Percentiles rank a stretch among this genome's conserved stretches.
These are phyloP conservation scores for Cercis canadensis DNA, from an alignment of 306 rosid species.

Conservation along the genomic window DNA sequence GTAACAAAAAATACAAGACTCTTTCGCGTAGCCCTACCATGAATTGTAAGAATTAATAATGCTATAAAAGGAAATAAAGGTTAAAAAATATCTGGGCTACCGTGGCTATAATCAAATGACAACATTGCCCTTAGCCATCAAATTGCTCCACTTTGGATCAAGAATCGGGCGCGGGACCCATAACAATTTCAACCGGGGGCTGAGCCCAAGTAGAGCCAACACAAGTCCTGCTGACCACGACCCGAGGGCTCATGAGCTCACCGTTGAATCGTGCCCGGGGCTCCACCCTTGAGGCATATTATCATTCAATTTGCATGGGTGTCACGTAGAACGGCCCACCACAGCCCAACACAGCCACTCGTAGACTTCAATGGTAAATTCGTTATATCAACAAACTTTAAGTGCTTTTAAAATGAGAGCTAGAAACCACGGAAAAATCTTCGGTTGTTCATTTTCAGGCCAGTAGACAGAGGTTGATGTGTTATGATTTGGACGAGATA, in stretches of 20 bases:
- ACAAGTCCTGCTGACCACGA: slow-evolving; percentile 17
- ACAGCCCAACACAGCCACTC: neutral
- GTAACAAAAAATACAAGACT: too few species aligned
- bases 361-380: neutral
- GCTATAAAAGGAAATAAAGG: neutral
- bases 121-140: neutral
- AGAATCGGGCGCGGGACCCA: slow-evolving; percentile 24
- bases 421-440: slow-evolving; percentile 23
- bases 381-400: neutral
- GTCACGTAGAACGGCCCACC: neutral
- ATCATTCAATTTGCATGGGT: neutral
- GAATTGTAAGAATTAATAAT: neutral
- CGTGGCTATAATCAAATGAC: neutral
- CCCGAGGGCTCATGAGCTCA: slow-evolving; percentile 28
- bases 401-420: neutral
- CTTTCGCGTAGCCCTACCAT: too few species aligned
- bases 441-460: neutral
- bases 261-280: slow-evolving; percentile 38
- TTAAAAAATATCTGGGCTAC: neutral
- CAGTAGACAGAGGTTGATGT: neutral
- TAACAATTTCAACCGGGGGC: neutral
- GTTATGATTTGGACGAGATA: neutral
- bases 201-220: neutral
- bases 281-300: slow-evolving; percentile 7
- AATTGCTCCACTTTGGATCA: neutral